Evolutionary conservation across 108 stramenopile species (phyloP).

Genomic region (Skeletonema potamos): DNA sequence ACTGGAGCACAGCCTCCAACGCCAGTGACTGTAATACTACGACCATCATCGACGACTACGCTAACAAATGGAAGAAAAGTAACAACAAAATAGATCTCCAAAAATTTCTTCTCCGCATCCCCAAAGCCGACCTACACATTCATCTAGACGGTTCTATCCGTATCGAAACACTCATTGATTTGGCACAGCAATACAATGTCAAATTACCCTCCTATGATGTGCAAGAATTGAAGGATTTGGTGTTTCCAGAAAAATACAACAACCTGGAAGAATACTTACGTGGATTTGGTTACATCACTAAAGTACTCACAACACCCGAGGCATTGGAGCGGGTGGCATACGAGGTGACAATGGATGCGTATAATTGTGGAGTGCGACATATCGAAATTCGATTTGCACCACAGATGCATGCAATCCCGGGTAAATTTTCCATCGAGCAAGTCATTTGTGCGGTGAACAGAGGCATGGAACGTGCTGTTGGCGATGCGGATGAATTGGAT

Average conservation of each 20-base stretch:
- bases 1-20: background rate
- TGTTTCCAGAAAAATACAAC: slow-evolving; percentile 24
- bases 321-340: slow-evolving; percentile 41
- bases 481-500: slow-evolving; percentile 41
- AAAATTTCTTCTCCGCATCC: slow-evolving; percentile 32
- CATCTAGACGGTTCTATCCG: slow-evolving; percentile 47
- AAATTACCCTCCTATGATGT: slow-evolving; percentile 25
- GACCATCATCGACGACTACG: background rate
- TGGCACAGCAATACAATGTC: slow-evolving; percentile 18
- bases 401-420: slow-evolving; percentile 38
- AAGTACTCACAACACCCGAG: slow-evolving; percentile 4
- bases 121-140: slow-evolving; percentile 37
- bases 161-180: slow-evolving; percentile 28
- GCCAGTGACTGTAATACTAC: background rate
- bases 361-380: slow-evolving; percentile 32
- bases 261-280: slow-evolving; percentile 28
- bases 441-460: slow-evolving; percentile 26
- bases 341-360: slow-evolving; percentile 37
- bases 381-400: slow-evolving; percentile 37
- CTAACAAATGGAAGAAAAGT: background rate
- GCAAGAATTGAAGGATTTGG: slow-evolving; percentile 2
- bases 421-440: slow-evolving; percentile 29
- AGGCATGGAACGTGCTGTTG: slow-evolving; percentile 30
- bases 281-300: slow-evolving; percentile 32
- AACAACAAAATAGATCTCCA: background rate